These are phyloP conservation scores for Aurantiochytrium sp. DNA, from an alignment of 108 stramenopile genomes.

Conservation along the genomic window DNA sequence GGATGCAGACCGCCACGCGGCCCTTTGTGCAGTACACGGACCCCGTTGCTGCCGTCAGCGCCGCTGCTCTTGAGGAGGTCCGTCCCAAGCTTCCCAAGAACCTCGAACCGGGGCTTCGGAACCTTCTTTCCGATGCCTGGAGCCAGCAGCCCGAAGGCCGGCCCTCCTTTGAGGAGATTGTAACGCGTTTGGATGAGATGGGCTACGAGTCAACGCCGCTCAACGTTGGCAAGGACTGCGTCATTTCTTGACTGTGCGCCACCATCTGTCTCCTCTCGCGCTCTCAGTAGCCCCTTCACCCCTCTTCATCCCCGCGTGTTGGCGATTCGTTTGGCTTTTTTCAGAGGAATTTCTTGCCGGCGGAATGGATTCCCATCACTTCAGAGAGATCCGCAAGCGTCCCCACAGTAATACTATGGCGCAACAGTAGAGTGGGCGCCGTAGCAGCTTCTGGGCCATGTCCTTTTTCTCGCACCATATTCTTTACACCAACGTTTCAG, in stretches of 20 bases:
- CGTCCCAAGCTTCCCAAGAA: slow-evolving; percentile 63
- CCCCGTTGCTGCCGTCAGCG: slow-evolving; percentile 51
- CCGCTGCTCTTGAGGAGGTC: slow-evolving; percentile 67
- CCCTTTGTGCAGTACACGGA: slow-evolving; percentile 69
- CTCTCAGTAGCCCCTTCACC: too few relatives aligned
- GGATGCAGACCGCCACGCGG: slow-evolving; percentile 59
- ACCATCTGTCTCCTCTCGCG: too few relatives aligned
- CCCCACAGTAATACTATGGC: neutral
- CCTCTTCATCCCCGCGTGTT: too few relatives aligned
- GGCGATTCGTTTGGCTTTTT: too few relatives aligned
- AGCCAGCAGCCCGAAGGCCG: slow-evolving; percentile 61
- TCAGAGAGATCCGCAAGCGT: neutral
- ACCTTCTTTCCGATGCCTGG: slow-evolving; percentile 68
- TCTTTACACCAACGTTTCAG: too few relatives aligned
- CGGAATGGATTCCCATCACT: too few relatives aligned
- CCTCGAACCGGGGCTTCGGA: slow-evolving; percentile 55
- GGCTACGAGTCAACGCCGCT: neutral
- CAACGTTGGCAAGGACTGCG: neutral
- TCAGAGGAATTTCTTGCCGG: too few relatives aligned
- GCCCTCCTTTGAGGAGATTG: slow-evolving; percentile 63
- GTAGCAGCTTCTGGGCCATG: too few relatives aligned
- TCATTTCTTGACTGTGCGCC: neutral
- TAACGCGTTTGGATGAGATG: slow-evolving; percentile 37
- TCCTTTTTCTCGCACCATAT: too few relatives aligned
- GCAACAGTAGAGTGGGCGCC: neutral